phyloP scores from a whole-genome alignment of 225 moss, liverwort and hornwort genomes.

The Thuidium tamariscinum region DNA sequence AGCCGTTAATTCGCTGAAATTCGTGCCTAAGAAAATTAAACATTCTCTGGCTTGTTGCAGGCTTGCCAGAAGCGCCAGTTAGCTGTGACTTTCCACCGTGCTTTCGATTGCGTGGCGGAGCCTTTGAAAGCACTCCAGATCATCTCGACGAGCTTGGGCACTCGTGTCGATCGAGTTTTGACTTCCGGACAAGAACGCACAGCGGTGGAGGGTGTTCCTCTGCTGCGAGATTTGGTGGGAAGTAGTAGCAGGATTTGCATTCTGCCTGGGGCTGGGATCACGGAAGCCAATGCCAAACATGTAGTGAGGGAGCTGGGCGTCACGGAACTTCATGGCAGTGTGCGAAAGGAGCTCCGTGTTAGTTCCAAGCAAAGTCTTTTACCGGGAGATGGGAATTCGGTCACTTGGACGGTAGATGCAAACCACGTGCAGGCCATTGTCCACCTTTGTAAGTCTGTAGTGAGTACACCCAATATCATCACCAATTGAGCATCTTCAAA shows the following conservation, averaged over 20 bases:
- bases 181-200: slow-evolving; percentile 18
- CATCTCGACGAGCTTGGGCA: neutral
- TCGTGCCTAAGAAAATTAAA: too few species aligned
- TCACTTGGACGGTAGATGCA: neutral
- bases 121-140: neutral
- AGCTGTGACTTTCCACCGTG: slow-evolving; percentile 30
- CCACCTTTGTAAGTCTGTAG: neutral
- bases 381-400: slow-evolving; percentile 1
- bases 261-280: slow-evolving; percentile 19
- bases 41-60: neutral
- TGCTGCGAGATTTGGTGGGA: slow-evolving; percentile 5
- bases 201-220: neutral
- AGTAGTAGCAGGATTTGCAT: neutral
- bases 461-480: too few species aligned
- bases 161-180: neutral
- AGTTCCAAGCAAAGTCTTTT: neutral
- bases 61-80: neutral
- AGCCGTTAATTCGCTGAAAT: neutral
- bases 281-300: slow-evolving; percentile 4
- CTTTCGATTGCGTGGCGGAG: neutral
- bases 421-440: neutral
- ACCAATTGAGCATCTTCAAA: neutral
- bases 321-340: slow-evolving; percentile 33
- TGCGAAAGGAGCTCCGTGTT: slow-evolving; percentile 5
- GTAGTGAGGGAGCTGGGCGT: slow-evolving; percentile 1